Evolutionary conservation across 2,329 filamentous ascomycete genomes (phyloP).

Genomic region (Xylariaceae sp.): DNA sequence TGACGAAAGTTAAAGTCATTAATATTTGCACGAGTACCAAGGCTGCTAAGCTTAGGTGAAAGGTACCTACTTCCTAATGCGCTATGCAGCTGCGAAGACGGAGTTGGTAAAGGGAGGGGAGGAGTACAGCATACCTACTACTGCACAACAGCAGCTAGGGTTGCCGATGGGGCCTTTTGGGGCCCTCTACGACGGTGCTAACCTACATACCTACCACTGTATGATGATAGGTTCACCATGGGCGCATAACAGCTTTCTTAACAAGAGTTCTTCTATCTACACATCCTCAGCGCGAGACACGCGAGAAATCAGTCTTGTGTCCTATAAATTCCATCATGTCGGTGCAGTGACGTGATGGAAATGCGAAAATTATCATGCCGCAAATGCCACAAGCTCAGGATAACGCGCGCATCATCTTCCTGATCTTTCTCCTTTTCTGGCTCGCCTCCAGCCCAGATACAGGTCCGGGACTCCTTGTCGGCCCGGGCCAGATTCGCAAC

Average conservation of each 20-base stretch:
- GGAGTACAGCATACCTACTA: too few species aligned
- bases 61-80: too few species aligned
- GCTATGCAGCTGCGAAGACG: neutral
- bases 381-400: conserved; percentile 45
- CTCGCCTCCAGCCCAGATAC: conserved; percentile 38
- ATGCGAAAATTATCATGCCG: conserved; percentile 38
- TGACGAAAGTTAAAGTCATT: too few species aligned
- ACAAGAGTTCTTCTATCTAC: too few species aligned
- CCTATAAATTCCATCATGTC: conserved; percentile 20
- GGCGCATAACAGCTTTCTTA: too few species aligned
- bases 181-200: neutral
- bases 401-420: conserved; percentile 39
- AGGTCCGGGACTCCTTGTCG: conserved; percentile 37
- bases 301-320: too few species aligned
- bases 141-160: too few species aligned
- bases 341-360: conserved; percentile 22
- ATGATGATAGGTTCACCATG: conserved; percentile 6
- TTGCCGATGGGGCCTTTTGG: too few species aligned
- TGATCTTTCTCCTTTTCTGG: conserved; percentile 42
- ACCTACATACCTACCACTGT: neutral
- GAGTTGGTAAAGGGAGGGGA: too few species aligned
- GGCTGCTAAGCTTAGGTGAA: too few species aligned
- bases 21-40: too few species aligned
- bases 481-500: conserved; percentile 37
- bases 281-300: too few species aligned